Base-by-base conservation (phyloP, 129 eudicot species). In the Helianthus annuus region DNA sequence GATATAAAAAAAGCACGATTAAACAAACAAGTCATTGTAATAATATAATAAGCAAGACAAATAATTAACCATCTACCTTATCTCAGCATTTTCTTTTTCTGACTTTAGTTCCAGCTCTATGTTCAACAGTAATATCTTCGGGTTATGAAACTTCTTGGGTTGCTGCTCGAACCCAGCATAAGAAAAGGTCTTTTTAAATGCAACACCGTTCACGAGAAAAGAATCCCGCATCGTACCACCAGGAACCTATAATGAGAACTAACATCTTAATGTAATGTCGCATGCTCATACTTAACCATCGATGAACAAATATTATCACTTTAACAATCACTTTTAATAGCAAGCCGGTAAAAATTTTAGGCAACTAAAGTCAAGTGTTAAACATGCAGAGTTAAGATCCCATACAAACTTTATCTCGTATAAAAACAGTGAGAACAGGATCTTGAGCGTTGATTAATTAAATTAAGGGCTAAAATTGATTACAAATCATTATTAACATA, bases 161-260 rank as follows among this genome's bases (percentile, higher is more conserved):
- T 95, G 99, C 65, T 95, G 99, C 78, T 95, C 99, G 85, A 95
- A 95, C 29, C 99, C 99, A 52, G 99, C 99, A 85, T 95, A 95
- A 6, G 99, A 95, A 71, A 95, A 95, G 36, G 99, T 95, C 90
- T 95, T 95, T 46, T 95, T 95, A 59, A 95, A 95, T 7, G 97
- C 97, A 64, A 95, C 97, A 44, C 99, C 99, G 79, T 86, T 86
- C 40, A 95, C 99, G 34, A 95, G 92, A 69, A 95, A 95, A n/a
- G 99, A 95, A 64, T 95, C 99, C 62, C 96, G 72, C 99, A 95
- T 95, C 48, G 79, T 95, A 67, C 99, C 97, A 52, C 99, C 99
- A 46, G 96, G 97, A 61, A 95, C 99, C 97, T 94, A 74, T 55
- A 79, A 42, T 7, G 46, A 42, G 46, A 42, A 42, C 11, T 42